Evolutionary conservation across 257 asterid genomes (phyloP).

Genomic region (Salvia splendens): DNA sequence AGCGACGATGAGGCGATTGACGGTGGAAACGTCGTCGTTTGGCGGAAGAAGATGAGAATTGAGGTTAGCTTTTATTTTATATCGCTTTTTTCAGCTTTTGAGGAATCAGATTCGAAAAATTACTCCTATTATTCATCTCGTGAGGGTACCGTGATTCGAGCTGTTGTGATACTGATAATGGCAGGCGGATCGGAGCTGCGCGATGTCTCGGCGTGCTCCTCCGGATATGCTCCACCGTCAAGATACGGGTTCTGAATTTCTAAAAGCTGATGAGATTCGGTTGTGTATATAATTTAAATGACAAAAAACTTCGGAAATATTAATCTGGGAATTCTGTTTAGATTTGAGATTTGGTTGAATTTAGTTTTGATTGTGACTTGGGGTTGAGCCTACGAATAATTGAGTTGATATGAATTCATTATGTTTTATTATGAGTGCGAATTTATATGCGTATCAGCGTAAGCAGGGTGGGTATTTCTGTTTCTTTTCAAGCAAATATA

Average conservation of each 20-base stretch:
- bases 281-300: background rate
- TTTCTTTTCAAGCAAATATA: too few relatives aligned
- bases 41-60: slow-evolving; percentile 39
- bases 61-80: slow-evolving; percentile 33
- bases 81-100: too few relatives aligned
- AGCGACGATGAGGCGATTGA: slow-evolving; percentile 39
- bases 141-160: background rate
- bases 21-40: slow-evolving; percentile 23
- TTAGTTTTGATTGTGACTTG: too few relatives aligned
- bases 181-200: slow-evolving; percentile 37
- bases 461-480: too few relatives aligned
- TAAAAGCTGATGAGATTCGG: slow-evolving; percentile 17
- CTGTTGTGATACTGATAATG: background rate
- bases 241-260: slow-evolving; percentile 27
- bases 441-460: too few relatives aligned
- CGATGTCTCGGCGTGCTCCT: slow-evolving; percentile 23
- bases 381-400: background rate
- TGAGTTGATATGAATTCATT: too few relatives aligned
- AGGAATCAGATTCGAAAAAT: background rate
- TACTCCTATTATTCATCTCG: background rate
- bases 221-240: slow-evolving; percentile 37
- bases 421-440: too few relatives aligned
- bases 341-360: background rate
- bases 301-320: slow-evolving; percentile 18
- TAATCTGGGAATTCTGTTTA: slow-evolving; percentile 15